Evolutionary conservation across 306 rosid species (phyloP).

Genomic region (Ochetophila trinervis): DNA sequence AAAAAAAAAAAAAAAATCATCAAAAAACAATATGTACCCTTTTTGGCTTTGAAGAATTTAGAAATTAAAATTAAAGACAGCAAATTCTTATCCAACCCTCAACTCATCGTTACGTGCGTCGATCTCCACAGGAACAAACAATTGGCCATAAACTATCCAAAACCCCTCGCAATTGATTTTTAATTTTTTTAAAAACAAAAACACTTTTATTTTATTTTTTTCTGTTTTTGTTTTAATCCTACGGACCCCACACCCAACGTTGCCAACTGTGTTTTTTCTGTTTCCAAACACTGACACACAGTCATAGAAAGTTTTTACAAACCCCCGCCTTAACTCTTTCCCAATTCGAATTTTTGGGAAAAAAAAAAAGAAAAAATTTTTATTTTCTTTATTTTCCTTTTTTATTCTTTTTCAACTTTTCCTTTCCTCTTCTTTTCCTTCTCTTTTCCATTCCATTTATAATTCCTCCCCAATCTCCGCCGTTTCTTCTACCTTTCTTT

Average conservation of each 20-base stretch:
- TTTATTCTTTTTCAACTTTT: no score
- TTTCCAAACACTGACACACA: conserved; percentile 8
- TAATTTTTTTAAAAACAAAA: no score
- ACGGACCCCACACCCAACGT: neutral
- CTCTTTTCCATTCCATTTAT: neutral
- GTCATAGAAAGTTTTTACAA: neutral
- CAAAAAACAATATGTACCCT: neutral
- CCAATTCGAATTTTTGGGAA: neutral
- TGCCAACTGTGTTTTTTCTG: conserved; percentile 22
- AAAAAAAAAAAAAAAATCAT: neutral
- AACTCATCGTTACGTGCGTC: no score
- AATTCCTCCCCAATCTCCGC: conserved; percentile 1
- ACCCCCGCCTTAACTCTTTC: conserved; percentile 16
- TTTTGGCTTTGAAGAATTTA: neutral
- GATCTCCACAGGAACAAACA: no score
- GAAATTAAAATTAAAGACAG: no score
- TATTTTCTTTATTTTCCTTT: no score
- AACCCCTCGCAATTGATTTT: no score
- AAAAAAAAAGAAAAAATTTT: no score
- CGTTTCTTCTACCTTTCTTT: conserved; percentile 6
- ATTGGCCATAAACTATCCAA: no score
- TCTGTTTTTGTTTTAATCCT: neutral
- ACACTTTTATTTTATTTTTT: neutral
- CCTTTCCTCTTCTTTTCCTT: no score
- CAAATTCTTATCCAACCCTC: no score